Conservation (phyloP, 192 early-diverging fungal species). For the Phlyctochytrium arcticum region DNA sequence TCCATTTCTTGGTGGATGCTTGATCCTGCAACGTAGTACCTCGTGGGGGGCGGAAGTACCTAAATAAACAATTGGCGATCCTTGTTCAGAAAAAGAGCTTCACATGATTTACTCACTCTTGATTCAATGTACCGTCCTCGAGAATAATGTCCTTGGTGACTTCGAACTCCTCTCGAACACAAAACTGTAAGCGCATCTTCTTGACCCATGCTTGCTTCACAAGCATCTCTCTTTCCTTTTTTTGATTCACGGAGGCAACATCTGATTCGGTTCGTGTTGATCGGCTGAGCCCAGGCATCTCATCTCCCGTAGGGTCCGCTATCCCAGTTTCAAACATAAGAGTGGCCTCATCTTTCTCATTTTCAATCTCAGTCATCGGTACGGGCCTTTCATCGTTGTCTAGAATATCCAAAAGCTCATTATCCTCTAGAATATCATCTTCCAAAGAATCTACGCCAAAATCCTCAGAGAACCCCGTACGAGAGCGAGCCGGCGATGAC, state of each 20-base stretch:
- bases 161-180: constrained; percentile 73
- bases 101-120: constrained; percentile 56
- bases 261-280: neutral
- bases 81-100: neutral
- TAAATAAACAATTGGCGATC: constrained; percentile 18
- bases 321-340: neutral
- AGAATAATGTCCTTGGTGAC: constrained; percentile 82
- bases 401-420: neutral
- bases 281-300: neutral
- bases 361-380: neutral
- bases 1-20: constrained; percentile 74
- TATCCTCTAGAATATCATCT: neutral
- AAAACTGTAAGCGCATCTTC: constrained; percentile 80
- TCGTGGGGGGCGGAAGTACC: constrained; percentile 75
- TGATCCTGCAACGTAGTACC: constrained; percentile 51
- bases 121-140: constrained; percentile 78
- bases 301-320: neutral
- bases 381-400: neutral
- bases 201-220: constrained; percentile 77
- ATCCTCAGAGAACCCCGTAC: neutral
- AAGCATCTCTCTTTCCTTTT: constrained; percentile 16
- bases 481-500: neutral
- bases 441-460: neutral
- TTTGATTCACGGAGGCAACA: no score
- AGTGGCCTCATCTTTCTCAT: neutral